A percentile compares a stretch with the other conserved stretches of the same genome.
Evolutionary conservation across 177 flowering plant genomes (phyloP).

Genomic region (Vitis hybrid): DNA sequence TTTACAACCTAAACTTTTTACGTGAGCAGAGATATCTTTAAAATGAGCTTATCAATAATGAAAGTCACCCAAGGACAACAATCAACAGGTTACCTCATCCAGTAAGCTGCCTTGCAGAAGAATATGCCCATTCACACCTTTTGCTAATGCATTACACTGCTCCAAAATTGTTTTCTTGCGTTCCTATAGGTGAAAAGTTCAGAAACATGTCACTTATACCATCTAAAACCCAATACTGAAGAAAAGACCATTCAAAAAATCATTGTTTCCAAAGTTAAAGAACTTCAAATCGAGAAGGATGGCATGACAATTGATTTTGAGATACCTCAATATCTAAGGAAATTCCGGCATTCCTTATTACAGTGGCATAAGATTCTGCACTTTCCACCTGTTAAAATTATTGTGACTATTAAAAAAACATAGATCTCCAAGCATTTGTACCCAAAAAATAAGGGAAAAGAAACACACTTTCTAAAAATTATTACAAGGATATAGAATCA

Average conservation of each 20-base stretch:
- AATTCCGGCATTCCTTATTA: constrained; percentile 68
- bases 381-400: constrained; percentile 47
- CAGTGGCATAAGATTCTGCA: constrained; percentile 68
- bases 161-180: constrained; percentile 65
- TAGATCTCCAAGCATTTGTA: not conserved
- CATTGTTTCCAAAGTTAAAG: not conserved
- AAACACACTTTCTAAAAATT: not conserved
- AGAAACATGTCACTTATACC: not conserved
- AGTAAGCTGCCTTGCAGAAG: constrained; percentile 50
- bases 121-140: constrained; percentile 60
- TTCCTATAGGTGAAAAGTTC: constrained; percentile 41
- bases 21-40: not conserved
- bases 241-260: not conserved
- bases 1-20: constrained; percentile 65
- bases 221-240: not conserved
- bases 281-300: not conserved
- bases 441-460: not conserved
- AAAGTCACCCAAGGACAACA: constrained; percentile 4
- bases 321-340: constrained; percentile 67
- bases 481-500: too few species aligned
- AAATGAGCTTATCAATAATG: not conserved
- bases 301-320: not conserved
- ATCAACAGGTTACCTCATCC: constrained; percentile 59
- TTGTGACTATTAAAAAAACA: not conserved
- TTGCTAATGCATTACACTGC: constrained; percentile 51